Conservation (phyloP, 306 rosid genomes). For the Cucurbita argyrosperma region DNA sequence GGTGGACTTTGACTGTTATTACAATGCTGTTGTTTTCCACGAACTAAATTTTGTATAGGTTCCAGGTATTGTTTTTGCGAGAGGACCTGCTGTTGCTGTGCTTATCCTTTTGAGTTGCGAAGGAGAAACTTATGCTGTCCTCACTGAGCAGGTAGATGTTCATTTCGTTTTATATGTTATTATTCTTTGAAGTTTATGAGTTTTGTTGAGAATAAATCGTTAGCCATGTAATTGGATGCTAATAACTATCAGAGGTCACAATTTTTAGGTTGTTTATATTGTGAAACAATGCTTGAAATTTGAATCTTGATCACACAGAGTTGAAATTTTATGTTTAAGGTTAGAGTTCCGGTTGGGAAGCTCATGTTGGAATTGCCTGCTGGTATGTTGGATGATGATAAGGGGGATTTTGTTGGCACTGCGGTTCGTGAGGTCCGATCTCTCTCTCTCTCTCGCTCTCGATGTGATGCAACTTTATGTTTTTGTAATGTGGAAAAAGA, state of each 20-base stretch:
- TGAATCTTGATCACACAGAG: neutral
- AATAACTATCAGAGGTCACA: neutral
- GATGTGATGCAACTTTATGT: neutral
- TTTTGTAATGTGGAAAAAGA: neutral
- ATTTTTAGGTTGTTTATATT: neutral
- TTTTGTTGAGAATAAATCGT: neutral
- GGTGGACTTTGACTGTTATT: no score
- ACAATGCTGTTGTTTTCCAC: neutral
- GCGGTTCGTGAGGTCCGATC: conserved; percentile 74
- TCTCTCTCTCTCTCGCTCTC: neutral
- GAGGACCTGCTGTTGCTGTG: conserved; percentile 88
- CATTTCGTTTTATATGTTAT: neutral
- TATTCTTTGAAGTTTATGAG: neutral
- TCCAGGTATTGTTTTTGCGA: conserved; percentile 92
- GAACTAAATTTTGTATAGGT: conserved; percentile 42
- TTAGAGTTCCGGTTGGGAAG: conserved; percentile 79
- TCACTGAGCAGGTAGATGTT: conserved; percentile 66
- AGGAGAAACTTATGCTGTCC: conserved; percentile 72
- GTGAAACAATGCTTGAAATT: neutral
- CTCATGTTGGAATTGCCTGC: conserved; percentile 82
- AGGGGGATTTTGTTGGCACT: conserved; percentile 78
- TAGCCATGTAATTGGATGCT: neutral
- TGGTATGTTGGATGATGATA: conserved; percentile 80
- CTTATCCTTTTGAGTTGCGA: conserved; percentile 71
- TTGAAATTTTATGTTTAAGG: conserved; percentile 32